A percentile compares a stretch with the other conserved stretches of the same genome.
phyloP scores from a whole-genome alignment of 495 filamentous ascomycete species.

The Aspergillus incahuasiensis region DNA sequence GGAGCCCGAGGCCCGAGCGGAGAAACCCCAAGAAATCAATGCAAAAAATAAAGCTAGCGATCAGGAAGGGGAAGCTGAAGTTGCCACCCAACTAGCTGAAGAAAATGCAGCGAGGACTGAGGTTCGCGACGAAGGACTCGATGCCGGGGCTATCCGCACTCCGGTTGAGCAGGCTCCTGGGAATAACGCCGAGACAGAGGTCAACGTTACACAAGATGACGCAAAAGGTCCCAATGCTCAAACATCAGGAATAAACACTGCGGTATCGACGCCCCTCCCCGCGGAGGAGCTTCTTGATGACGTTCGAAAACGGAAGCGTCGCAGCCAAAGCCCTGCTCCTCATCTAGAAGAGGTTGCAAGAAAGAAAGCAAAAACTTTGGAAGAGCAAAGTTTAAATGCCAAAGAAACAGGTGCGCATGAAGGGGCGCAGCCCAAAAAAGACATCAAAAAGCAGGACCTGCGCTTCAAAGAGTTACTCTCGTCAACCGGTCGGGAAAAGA shows the following conservation, averaged over 20 bases:
- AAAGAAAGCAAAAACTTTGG: slow-evolving; percentile 40
- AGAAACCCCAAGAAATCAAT: neutral
- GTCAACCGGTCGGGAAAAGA: slow-evolving; percentile 18
- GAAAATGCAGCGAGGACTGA: slow-evolving; percentile 1
- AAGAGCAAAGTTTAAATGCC: slow-evolving; percentile 8
- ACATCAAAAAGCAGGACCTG: slow-evolving; percentile 31
- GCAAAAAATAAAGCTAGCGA: neutral
- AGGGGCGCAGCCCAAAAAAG: slow-evolving; percentile 15
- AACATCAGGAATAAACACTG: slow-evolving; percentile 27
- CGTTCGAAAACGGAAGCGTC: slow-evolving; percentile 66
- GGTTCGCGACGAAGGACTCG: slow-evolving; percentile 5
- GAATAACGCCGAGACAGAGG: slow-evolving; percentile 10
- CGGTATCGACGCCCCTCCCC: slow-evolving; percentile 32
- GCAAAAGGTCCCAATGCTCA: slow-evolving; percentile 15
- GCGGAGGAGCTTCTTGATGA: slow-evolving; percentile 49
- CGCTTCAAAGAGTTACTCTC: slow-evolving; percentile 55
- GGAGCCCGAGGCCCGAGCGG: neutral
- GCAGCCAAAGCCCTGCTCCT: slow-evolving; percentile 63
- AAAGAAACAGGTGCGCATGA: slow-evolving; percentile 2
- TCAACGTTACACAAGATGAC: neutral
- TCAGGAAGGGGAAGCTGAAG: neutral
- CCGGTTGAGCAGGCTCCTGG: slow-evolving; percentile 26
- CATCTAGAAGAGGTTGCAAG: slow-evolving; percentile 41
- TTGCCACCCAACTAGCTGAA: slow-evolving; percentile 22
- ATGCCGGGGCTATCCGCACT: slow-evolving; percentile 15